Conservation (phyloP, 805 yeast species). For the Candida mattraensis region DNA sequence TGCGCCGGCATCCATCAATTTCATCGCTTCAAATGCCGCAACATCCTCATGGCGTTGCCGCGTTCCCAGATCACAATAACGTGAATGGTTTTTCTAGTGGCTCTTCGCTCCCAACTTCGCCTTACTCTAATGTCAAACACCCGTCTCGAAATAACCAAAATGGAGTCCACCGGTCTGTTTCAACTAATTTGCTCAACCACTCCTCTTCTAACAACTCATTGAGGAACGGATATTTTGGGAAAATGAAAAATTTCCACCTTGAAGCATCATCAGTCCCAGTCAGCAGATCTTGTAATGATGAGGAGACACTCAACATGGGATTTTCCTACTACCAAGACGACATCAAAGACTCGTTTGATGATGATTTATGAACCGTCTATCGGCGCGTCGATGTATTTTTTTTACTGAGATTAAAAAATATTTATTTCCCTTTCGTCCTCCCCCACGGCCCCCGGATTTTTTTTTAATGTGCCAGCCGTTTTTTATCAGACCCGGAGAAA, state of each 20-base stretch:
- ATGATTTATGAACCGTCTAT: slow-evolving; percentile 3
- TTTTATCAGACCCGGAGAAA: slow-evolving; percentile 10
- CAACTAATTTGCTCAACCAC: slow-evolving; percentile 1
- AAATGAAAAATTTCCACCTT: too few relatives aligned
- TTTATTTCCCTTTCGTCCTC: too few relatives aligned
- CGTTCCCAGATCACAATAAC: too few relatives aligned
- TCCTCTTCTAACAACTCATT: too few relatives aligned
- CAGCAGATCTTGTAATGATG: too few relatives aligned
- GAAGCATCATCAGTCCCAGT: too few relatives aligned
- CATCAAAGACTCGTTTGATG: slow-evolving; percentile 7
- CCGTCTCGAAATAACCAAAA: too few relatives aligned
- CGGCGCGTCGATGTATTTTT: slow-evolving; percentile 10
- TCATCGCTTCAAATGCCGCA: slow-evolving; percentile 10
- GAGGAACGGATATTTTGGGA: too few relatives aligned
- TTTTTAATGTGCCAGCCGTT: neutral
- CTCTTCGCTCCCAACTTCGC: slow-evolving; percentile 17
- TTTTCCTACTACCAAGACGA: slow-evolving; percentile 1
- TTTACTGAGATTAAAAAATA: too few relatives aligned
- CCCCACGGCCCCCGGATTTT: slow-evolving; percentile 4
- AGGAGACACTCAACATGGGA: too few relatives aligned
- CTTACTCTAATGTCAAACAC: slow-evolving; percentile 1
- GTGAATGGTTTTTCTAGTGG: too few relatives aligned
- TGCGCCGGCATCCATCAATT: slow-evolving; percentile 10
- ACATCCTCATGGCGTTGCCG: slow-evolving; percentile 1
- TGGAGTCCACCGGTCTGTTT: slow-evolving; percentile 4